Conservation (phyloP, 257 asterid species). For the Coffea eugenioides region DNA sequence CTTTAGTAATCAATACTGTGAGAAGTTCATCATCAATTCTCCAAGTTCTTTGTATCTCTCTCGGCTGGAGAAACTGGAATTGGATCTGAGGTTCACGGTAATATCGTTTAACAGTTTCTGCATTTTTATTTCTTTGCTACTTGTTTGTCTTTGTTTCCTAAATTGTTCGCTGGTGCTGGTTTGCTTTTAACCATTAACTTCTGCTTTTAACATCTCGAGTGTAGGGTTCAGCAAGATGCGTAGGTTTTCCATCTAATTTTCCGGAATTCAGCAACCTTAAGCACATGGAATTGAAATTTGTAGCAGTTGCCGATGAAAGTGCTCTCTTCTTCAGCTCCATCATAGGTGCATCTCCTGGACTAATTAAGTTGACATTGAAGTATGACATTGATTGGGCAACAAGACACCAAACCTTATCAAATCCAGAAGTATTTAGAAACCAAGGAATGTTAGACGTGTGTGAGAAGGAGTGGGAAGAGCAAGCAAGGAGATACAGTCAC, state of each 20-base stretch:
- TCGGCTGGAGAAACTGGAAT: background rate
- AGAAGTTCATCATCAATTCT: background rate
- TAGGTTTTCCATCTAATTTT: background rate
- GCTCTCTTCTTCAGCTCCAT: no score
- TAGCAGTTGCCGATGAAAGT: no score
- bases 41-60: background rate
- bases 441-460: no score
- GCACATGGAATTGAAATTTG: background rate
- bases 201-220: background rate
- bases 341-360: no score
- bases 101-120: background rate
- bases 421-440: no score
- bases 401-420: no score
- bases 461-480: no score
- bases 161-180: background rate
- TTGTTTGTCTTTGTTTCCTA: background rate
- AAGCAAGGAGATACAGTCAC: no score
- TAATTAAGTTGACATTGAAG: no score
- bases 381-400: no score
- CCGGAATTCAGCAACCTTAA: conserved; percentile 4
- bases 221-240: background rate
- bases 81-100: background rate
- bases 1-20: background rate
- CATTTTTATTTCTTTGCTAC: background rate
- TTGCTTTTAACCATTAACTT: background rate